Percentiles rank a stretch among this genome's conserved stretches.
These are phyloP conservation scores for Gaultheria prostrata DNA, from an alignment of 148 eudicot genomes.

Conservation along the genomic window DNA sequence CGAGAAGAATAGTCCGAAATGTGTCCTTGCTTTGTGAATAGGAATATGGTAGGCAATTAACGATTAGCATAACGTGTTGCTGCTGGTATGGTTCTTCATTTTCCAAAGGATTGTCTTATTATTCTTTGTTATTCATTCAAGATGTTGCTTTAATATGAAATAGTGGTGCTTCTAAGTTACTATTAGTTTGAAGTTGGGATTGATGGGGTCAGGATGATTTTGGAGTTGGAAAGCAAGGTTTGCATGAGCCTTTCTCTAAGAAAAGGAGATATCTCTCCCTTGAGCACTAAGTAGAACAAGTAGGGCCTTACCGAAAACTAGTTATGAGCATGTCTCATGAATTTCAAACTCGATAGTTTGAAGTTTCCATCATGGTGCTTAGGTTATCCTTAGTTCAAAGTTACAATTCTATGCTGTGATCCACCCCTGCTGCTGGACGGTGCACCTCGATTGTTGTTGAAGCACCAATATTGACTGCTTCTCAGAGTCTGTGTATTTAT, in stretches of 20 bases:
- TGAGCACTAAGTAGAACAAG: not conserved
- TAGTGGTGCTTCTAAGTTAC: not conserved
- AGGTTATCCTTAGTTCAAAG: not conserved
- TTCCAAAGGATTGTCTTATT: not conserved
- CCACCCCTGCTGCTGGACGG: not conserved
- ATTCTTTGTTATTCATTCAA: not conserved
- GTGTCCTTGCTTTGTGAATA: not conserved
- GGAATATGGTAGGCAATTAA: not conserved
- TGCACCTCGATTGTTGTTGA: not conserved
- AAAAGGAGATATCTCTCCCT: not conserved
- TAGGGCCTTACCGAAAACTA: not conserved
- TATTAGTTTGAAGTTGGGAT: not conserved
- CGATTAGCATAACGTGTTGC: not conserved
- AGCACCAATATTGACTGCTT: not conserved
- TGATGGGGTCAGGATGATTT: not conserved
- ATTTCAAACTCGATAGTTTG: not conserved
- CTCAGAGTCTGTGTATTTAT: not conserved
- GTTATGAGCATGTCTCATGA: not conserved
- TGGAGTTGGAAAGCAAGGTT: not conserved
- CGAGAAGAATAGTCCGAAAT: not conserved
- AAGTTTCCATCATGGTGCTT: not conserved
- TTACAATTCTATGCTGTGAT: not conserved
- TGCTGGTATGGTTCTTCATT: not conserved
- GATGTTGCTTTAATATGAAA: not conserved
- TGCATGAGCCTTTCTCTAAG: not conserved